A percentile compares a stretch with the other conserved stretches of the same genome.
phyloP scores from a whole-genome alignment of 2,329 filamentous ascomycete genomes.

The Calonectria multiphialidica region DNA sequence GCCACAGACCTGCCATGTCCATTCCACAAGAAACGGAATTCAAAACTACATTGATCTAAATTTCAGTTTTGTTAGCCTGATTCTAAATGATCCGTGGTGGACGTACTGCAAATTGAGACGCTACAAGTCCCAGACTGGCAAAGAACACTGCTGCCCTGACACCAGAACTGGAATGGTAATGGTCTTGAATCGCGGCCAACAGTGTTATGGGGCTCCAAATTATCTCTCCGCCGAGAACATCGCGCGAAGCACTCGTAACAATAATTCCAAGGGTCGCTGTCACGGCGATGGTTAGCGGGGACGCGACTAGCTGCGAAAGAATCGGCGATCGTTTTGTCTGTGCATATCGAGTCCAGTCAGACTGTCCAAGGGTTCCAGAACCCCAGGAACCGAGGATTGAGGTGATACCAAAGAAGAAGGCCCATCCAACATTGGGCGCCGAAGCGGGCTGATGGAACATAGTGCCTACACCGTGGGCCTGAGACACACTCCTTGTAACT shows the following conservation, averaged over 20 bases:
- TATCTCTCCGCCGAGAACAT: conserved; percentile 37
- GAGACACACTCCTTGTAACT: conserved; percentile 31
- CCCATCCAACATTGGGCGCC: conserved; percentile 41
- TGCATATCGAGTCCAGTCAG: conserved; percentile 45
- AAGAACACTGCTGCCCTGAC: conserved; percentile 43
- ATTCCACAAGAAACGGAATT: conserved; percentile 66
- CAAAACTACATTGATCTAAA: conserved; percentile 46
- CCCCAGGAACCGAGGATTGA: conserved; percentile 44
- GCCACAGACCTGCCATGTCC: conserved; percentile 65
- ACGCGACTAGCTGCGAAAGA: conserved; percentile 39
- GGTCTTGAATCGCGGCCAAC: conserved; percentile 40
- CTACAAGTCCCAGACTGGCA: conserved; percentile 37
- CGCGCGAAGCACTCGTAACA: conserved; percentile 38
- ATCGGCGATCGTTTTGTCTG: conserved; percentile 29
- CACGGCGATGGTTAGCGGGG: conserved; percentile 40
- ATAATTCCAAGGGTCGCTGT: conserved; percentile 44
- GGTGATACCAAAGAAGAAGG: conserved; percentile 48
- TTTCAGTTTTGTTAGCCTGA: neutral
- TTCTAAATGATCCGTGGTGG: neutral
- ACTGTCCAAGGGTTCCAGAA: conserved; percentile 42
- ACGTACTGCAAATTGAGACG: conserved; percentile 39
- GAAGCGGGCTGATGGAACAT: conserved; percentile 37
- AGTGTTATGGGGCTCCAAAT: conserved; percentile 44
- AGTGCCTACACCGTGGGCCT: conserved; percentile 34
- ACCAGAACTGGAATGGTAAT: conserved; percentile 40